Evolutionary conservation across 768 basidiomycete genomes (phyloP).

Genomic region (Pulveroboletus ravenelii): DNA sequence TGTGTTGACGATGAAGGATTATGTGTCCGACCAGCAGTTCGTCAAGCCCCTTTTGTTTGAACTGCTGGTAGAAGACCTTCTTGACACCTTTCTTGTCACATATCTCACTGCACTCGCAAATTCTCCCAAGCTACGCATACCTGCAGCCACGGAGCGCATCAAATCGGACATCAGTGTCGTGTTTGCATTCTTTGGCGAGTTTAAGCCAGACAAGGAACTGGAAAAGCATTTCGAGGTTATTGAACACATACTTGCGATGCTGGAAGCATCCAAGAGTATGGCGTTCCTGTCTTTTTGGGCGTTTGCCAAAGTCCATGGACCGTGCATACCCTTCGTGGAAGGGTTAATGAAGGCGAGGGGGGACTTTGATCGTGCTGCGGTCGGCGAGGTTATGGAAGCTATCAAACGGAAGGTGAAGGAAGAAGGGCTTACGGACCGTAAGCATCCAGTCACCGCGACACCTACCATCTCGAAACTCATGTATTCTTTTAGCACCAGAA

Average conservation of each 20-base stretch:
- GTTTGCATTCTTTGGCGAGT: conserved; percentile 74
- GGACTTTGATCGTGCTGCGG: conserved; percentile 85
- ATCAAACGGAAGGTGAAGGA: conserved; percentile 91
- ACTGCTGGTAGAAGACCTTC: conserved; percentile 85
- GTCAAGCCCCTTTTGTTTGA: conserved; percentile 90
- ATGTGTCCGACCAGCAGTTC: conserved; percentile 89
- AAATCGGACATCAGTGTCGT: conserved; percentile 73
- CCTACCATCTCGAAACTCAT: conserved; percentile 1
- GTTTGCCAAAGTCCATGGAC: conserved; percentile 91
- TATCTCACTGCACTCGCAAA: conserved; percentile 87
- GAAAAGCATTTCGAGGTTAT: conserved; percentile 82
- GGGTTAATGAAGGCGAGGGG: conserved; percentile 83
- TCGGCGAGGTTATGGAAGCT: conserved; percentile 89
- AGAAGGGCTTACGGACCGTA: conserved; percentile 77
- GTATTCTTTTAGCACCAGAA: conserved; percentile 52
- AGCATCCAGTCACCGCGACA: conserved; percentile 30
- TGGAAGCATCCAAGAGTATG: conserved; percentile 84
- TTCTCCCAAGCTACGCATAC: conserved; percentile 81
- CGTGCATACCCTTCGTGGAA: conserved; percentile 89
- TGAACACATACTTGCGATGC: conserved; percentile 73
- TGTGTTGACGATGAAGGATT: conserved; percentile 93
- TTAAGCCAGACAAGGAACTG: conserved; percentile 75
- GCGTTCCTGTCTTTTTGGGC: conserved; percentile 91
- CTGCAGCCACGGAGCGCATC: conserved; percentile 78
- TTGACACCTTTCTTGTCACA: conserved; percentile 83